phyloP scores from a whole-genome alignment of 2,329 filamentous ascomycete species.

The Hypoxylon sp. region DNA sequence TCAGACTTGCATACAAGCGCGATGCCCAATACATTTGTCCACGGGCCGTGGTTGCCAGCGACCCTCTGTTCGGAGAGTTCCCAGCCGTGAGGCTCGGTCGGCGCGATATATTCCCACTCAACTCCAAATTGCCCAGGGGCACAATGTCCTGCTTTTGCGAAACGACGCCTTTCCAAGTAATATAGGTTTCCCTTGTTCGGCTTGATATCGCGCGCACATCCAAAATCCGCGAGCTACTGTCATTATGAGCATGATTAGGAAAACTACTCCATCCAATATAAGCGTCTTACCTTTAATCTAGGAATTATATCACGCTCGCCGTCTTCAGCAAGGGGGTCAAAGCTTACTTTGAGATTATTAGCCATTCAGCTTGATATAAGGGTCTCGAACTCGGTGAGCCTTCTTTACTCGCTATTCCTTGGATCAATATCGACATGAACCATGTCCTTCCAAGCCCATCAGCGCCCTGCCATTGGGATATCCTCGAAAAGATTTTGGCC shows the following conservation, averaged over 20 bases:
- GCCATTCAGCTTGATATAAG: background rate
- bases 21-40: constrained; percentile 46
- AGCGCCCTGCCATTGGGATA: constrained; percentile 25
- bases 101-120: constrained; percentile 44
- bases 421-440: constrained; percentile 50
- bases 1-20: constrained; percentile 35
- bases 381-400: background rate
- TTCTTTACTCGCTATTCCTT: constrained; percentile 39
- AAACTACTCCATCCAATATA: background rate
- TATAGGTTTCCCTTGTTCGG: constrained; percentile 43
- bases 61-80: constrained; percentile 42
- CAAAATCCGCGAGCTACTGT: constrained; percentile 46
- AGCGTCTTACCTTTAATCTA: constrained; percentile 42
- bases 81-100: constrained; percentile 5
- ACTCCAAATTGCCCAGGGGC: constrained; percentile 48
- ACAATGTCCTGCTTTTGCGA: constrained; percentile 29
- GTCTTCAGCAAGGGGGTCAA: constrained; percentile 36
- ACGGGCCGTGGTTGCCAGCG: constrained; percentile 45
- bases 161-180: constrained; percentile 21
- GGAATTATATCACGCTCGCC: constrained; percentile 44
- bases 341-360: constrained; percentile 33
- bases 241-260: constrained; percentile 1
- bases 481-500: constrained; percentile 44
- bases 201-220: constrained; percentile 30
- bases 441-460: constrained; percentile 39